phyloP scores from a whole-genome alignment of 108 stramenopile species.

The Fragilariopsis cylindrus region DNA sequence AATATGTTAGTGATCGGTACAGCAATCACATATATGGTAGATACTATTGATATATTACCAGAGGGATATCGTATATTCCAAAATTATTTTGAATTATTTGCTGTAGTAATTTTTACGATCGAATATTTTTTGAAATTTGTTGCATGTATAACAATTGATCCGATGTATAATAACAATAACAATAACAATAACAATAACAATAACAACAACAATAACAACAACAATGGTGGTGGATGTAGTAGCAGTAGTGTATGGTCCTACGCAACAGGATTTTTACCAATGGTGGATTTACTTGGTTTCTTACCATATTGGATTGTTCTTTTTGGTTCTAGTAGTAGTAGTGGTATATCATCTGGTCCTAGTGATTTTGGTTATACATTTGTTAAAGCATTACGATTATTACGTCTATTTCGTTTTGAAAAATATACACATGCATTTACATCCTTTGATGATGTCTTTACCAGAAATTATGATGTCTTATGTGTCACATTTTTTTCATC shows the following conservation, averaged over 20 bases:
- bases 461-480: constrained; percentile 75
- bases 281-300: constrained; percentile 81
- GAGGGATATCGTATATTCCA: constrained; percentile 32
- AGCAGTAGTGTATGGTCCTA: constrained; percentile 29
- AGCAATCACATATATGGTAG: constrained; percentile 66
- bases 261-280: constrained; percentile 54
- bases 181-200: too few relatives aligned
- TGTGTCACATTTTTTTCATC: constrained; percentile 86
- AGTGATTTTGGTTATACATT: constrained; percentile 33
- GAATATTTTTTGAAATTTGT: constrained; percentile 70
- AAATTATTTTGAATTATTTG: constrained; percentile 60
- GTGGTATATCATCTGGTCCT: constrained; percentile 19
- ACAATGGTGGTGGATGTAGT: too few relatives aligned
- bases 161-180: constrained; percentile 48
- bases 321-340: constrained; percentile 26
- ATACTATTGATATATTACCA: constrained; percentile 40
- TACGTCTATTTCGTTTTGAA: constrained; percentile 83
- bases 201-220: neutral
- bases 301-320: constrained; percentile 73
- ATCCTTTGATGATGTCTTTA: constrained; percentile 76
- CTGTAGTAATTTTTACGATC: constrained; percentile 65
- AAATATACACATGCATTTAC: constrained; percentile 81
- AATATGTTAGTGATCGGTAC: constrained; percentile 62
- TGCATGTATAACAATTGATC: constrained; percentile 47
- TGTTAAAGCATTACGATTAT: constrained; percentile 53